Evolutionary conservation across 768 basidiomycete genomes (phyloP).

Genomic region (Amanita pallidorosea): DNA sequence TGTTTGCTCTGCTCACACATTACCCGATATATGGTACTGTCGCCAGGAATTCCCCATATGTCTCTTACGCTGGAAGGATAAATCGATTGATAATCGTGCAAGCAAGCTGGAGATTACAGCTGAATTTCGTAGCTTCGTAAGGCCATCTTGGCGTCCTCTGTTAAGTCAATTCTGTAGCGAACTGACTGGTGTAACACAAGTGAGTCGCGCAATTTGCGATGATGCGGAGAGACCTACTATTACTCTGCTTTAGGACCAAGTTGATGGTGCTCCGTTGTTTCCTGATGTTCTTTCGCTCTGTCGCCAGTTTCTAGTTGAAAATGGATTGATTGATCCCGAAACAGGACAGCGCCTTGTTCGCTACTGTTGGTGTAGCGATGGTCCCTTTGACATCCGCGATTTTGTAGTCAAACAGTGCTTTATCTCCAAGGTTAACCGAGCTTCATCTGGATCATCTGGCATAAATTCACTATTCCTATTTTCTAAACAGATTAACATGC

Average conservation of each 20-base stretch:
- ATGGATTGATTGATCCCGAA: conserved; percentile 55
- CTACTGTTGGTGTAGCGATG: conserved; percentile 80
- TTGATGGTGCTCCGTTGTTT: conserved; percentile 72
- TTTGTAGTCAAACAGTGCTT: conserved; percentile 87
- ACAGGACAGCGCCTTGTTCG: conserved; percentile 46
- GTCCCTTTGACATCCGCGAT: conserved; percentile 75
- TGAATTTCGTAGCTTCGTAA: conserved; percentile 83
- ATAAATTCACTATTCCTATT: not conserved
- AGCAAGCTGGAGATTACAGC: conserved; percentile 57
- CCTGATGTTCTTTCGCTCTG: conserved; percentile 54
- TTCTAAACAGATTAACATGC: conserved; percentile 44
- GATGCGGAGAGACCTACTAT: not conserved
- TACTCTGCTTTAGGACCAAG: conserved; percentile 46
- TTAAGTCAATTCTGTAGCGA: conserved; percentile 78
- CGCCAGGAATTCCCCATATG: conserved; percentile 88
- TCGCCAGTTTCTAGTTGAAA: conserved; percentile 53
- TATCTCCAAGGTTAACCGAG: conserved; percentile 56
- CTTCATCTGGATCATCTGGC: conserved; percentile 1
- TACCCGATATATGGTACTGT: not conserved
- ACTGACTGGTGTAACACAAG: conserved; percentile 91
- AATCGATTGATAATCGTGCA: conserved; percentile 35
- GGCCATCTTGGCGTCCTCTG: conserved; percentile 76
- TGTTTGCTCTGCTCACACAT: conserved; percentile 2
- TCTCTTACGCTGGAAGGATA: conserved; percentile 74
- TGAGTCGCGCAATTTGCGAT: conserved; percentile 21